Evolutionary conservation across 164 flowering plant species (phyloP), one percentile per base, ranked within the genome.

Genomic region (Magnolia sinica): DNA sequence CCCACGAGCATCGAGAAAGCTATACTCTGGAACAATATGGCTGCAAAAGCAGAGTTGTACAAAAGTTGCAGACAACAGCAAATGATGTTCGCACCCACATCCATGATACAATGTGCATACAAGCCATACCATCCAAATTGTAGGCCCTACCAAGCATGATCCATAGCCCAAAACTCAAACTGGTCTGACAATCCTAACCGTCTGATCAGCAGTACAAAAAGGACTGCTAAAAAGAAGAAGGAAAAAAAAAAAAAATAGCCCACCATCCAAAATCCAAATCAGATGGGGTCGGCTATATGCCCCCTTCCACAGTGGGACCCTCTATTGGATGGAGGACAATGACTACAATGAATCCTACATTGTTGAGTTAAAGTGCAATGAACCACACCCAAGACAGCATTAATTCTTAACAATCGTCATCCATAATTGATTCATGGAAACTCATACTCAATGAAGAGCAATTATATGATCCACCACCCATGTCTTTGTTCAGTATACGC

Each of bases 1-100:
- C 55, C 98, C 98, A 27, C 98, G 96, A 64, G 98, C 98, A 88
- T 95, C 98, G 76, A 95, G 82, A 82, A 95, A 95, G 84, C 98
- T 95, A 79, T 95, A 93, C 82, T 95, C 98, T 0, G 98, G 98
- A 66, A 95, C 98, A 61, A 95, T 89, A 73, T 82, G 82, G 80
- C 97, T 93, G 88, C 86, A 71, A 73, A 49, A 66, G 31, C n/a
- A 59, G 50, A 29, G 71, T 27, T 55, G 61, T 10, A 55, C 13
- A 10, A 16, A 1, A 55, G 13, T 55, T 10, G 61, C 13, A 10
- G 16, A 55, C 18, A 16, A 10, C 18, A 55, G 18, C 16, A 55
- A 37, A 37, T 37, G 45, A 4, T 37, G 61, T 55, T 8, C 13
- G 1, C 16, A 55, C 61, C 61, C 61, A 7, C 61, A 10, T 55